A percentile compares a stretch with the other conserved stretches of the same genome.
phyloP scores from a whole-genome alignment of 2,329 filamentous ascomycete genomes.

The Penicillium sp. region DNA sequence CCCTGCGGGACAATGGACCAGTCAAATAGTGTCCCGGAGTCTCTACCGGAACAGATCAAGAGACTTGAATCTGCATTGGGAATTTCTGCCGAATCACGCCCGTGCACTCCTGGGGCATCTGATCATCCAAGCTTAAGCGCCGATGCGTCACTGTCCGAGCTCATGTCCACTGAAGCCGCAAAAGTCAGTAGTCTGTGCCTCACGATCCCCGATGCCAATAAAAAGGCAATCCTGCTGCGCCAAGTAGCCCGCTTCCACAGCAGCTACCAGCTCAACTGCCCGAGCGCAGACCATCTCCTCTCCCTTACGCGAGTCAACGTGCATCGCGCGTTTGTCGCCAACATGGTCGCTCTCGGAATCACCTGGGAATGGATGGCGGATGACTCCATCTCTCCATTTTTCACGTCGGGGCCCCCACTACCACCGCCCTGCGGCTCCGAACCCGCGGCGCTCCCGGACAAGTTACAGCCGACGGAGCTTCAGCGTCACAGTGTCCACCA shows the following conservation, averaged over 20 bases:
- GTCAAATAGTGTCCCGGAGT: background rate
- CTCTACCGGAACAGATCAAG: background rate
- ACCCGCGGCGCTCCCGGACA: constrained; percentile 23
- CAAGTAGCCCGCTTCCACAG: background rate
- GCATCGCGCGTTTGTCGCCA: constrained; percentile 4
- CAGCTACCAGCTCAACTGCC: background rate
- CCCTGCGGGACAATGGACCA: background rate
- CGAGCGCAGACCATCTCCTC: constrained; percentile 6
- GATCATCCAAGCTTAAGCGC: background rate
- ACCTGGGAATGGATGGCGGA: constrained; percentile 24
- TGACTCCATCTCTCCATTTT: constrained; percentile 31
- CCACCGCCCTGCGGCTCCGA: background rate
- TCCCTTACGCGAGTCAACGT: constrained; percentile 6
- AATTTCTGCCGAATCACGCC: background rate
- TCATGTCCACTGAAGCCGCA: background rate
- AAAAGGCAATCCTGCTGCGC: background rate
- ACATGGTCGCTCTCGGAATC: constrained; percentile 4
- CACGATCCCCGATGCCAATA: background rate
- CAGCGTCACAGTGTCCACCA: constrained; percentile 46
- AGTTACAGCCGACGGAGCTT: constrained; percentile 42
- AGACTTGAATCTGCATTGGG: background rate
- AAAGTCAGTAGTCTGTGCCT: background rate
- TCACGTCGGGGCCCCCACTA: background rate
- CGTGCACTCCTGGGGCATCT: no score
- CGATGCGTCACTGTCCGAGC: background rate